Evolutionary conservation across 257 asterid genomes (phyloP).

Genomic region (Schizonepeta tenuifolia): DNA sequence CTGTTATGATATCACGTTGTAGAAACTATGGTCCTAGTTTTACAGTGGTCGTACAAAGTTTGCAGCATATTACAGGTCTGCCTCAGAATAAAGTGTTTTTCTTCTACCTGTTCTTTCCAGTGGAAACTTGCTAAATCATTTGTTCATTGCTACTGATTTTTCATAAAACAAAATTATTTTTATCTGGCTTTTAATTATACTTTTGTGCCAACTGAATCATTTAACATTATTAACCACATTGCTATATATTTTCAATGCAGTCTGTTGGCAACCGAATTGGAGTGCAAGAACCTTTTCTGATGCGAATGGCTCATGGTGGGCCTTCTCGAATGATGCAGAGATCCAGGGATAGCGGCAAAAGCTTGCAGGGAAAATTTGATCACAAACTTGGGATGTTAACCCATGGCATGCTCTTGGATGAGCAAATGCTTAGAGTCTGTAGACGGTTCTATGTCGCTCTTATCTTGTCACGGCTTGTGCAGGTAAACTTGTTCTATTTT

Average conservation of each 20-base stretch:
- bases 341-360: slow-evolving; percentile 56
- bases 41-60: slow-evolving; percentile 22
- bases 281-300: slow-evolving; percentile 90
- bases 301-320: slow-evolving; percentile 99
- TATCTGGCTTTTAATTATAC: slow-evolving; percentile 23
- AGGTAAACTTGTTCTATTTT: slow-evolving; percentile 64
- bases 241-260: slow-evolving; percentile 52
- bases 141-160: slow-evolving; percentile 7
- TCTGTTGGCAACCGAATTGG: slow-evolving; percentile 97
- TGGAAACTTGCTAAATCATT: slow-evolving; percentile 9
- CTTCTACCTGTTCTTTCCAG: not conserved
- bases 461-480: slow-evolving; percentile 90
- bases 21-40: slow-evolving; percentile 8
- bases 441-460: slow-evolving; percentile 91
- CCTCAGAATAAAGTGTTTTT: slow-evolving; percentile 17
- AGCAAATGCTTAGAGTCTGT: slow-evolving; percentile 84
- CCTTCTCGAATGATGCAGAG: slow-evolving; percentile 59
- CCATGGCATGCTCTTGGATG: slow-evolving; percentile 64
- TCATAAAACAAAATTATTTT: slow-evolving; percentile 1
- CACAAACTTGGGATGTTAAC: slow-evolving; percentile 44
- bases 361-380: slow-evolving; percentile 54
- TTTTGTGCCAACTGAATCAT: slow-evolving; percentile 16
- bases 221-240: slow-evolving; percentile 16
- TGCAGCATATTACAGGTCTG: not conserved
- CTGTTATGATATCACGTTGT: slow-evolving; percentile 19